Percentiles rank a stretch among this genome's conserved stretches.
These are phyloP conservation scores for Flaveria robusta DNA, from an alignment of 129 eudicot genomes.

Conservation along the genomic window DNA sequence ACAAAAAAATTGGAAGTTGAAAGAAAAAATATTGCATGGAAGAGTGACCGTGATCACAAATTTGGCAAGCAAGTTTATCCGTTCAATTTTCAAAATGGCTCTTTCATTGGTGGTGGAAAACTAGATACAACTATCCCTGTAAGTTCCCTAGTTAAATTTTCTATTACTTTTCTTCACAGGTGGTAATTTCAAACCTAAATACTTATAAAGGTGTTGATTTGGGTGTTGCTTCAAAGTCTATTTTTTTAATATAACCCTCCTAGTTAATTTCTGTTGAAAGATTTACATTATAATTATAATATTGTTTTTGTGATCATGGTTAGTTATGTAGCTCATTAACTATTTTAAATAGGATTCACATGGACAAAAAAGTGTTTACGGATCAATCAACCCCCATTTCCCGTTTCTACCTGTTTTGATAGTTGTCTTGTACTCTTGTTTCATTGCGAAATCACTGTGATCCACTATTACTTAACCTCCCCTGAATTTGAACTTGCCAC, in stretches of 20 bases:
- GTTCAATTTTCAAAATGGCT: constrained; percentile 80
- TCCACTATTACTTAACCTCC: no score
- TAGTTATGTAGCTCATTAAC: not conserved
- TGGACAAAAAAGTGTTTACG: not conserved
- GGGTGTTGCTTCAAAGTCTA: not conserved
- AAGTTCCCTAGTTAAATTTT: constrained; percentile 34
- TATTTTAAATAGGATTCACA: no score
- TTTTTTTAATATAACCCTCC: not conserved
- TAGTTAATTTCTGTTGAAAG: not conserved
- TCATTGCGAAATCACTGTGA: no score
- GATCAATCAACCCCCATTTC: not conserved
- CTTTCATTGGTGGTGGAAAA: constrained; percentile 78
- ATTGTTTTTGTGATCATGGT: no score
- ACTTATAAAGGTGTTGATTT: not conserved
- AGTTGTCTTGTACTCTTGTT: not conserved
- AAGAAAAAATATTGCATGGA: constrained; percentile 80
- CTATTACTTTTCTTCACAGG: not conserved
- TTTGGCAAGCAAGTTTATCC: constrained; percentile 80
- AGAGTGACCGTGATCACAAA: constrained; percentile 81
- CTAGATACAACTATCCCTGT: constrained; percentile 74
- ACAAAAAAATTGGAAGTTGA: constrained; percentile 47
- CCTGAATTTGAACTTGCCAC: no score
- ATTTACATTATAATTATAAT: not conserved
- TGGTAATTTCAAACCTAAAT: not conserved
- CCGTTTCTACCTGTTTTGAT: not conserved